Evolutionary conservation across 2,329 filamentous ascomycete species (phyloP).

Genomic region (Neofusicoccum parvum): DNA sequence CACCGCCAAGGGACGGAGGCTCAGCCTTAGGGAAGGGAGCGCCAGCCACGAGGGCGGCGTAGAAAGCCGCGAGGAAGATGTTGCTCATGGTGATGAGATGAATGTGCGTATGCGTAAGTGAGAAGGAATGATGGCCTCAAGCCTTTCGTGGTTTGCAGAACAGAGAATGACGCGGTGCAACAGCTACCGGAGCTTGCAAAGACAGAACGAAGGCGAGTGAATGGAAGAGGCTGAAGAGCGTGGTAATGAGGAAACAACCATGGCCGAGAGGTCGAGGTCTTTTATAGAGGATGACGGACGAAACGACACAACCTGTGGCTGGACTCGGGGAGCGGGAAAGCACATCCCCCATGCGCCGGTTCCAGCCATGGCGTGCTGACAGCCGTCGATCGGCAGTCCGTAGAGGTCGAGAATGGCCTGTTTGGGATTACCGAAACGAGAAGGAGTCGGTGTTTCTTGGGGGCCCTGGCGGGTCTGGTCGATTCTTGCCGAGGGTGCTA

Average conservation of each 20-base stretch:
- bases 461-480: neutral
- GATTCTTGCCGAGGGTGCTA: conserved; percentile 4
- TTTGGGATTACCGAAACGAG: conserved; percentile 1
- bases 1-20: neutral
- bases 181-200: conserved; percentile 17
- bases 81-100: neutral
- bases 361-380: neutral
- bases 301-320: conserved; percentile 1
- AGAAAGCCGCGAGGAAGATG: conserved; percentile 1
- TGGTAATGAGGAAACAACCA: neutral
- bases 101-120: neutral
- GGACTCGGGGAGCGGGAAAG: neutral
- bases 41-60: conserved; percentile 9
- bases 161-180: conserved; percentile 8
- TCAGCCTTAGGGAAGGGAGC: conserved; percentile 4
- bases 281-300: conserved; percentile 6
- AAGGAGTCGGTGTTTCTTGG: conserved; percentile 2
- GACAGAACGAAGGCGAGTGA: neutral
- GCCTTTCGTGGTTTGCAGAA: conserved; percentile 4
- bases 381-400: neutral
- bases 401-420: neutral
- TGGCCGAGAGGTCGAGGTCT: neutral
- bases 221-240: conserved; percentile 8
- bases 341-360: neutral
- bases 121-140: conserved; percentile 4